Base-by-base conservation (phyloP, 177 flowering plant genomes). In the Vitis hybrid region DNA sequence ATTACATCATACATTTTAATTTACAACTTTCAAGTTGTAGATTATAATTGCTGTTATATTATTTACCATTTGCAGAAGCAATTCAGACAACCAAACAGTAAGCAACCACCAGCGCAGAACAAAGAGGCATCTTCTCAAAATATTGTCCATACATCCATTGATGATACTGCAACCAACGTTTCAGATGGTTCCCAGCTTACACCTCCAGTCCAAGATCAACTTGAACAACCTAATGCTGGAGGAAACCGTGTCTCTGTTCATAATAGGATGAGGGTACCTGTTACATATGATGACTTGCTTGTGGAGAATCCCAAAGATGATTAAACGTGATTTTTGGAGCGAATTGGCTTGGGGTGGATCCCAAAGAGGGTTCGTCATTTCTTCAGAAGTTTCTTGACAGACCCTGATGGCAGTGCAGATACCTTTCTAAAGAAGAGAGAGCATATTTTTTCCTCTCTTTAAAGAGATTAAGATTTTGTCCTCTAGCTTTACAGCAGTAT, bases 231-330 rank as follows among this genome's bases (percentile, higher is more conserved):
- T 9, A 69, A 32, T 55, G 13, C 59, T 58, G 79, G 60, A 58
- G 77, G 58, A 58, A 78, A 80, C 17, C 81, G 79, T 0, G 63
- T 59, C 17, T 71, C 90, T 21, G 80, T 85, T 50, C 88, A 83
- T 68, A 84, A 84, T 17, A 79, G 92, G 63, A 74, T 87, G 15
- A 82, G 90, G 73, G 71, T 83, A 30, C 90, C 92, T 5, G 86
- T 86, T 64, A 67, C 86, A n/a, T 88, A 88, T 63, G 90, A 82
- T 71, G 88, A 84, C 69, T 73, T 88, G 24, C 69, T 82, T 15
- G 82, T 50, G 70, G 83, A 77, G 11, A 77, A 64, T 68, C 66
- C 79, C 7, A 67, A 75, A 32, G 74, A 72, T 54, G 76, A 71
- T 41, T 61, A 52, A 41, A 9, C 66, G 11, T 64, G 69, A 75